These are phyloP conservation scores for Lipomyces lipofer DNA, from an alignment of 805 yeast species.

Conservation along the genomic window DNA sequence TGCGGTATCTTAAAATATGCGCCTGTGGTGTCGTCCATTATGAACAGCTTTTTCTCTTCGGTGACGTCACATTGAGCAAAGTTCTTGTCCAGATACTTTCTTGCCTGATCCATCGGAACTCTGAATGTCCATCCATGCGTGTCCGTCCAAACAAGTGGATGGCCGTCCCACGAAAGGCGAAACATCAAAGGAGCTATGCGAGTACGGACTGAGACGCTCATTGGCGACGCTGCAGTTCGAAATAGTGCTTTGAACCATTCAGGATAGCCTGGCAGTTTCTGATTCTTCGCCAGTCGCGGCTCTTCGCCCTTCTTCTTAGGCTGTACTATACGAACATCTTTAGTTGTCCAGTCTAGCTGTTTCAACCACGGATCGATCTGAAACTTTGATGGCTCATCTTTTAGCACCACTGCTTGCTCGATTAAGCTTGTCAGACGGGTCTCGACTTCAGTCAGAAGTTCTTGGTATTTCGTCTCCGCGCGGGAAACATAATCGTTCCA, in stretches of 20 bases:
- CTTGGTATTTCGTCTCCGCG: slow-evolving; percentile 68
- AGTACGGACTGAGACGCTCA: slow-evolving; percentile 68
- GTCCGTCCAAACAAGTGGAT: slow-evolving; percentile 80
- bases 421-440: slow-evolving; percentile 60
- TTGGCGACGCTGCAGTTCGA: slow-evolving; percentile 43
- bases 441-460: slow-evolving; percentile 58
- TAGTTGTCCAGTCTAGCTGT: slow-evolving; percentile 84
- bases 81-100: slow-evolving; percentile 42
- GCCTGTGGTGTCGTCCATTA: slow-evolving; percentile 38
- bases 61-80: slow-evolving; percentile 36
- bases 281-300: slow-evolving; percentile 51
- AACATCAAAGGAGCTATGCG: slow-evolving; percentile 75
- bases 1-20: slow-evolving; percentile 77
- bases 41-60: slow-evolving; percentile 25
- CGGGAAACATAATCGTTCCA: slow-evolving; percentile 74
- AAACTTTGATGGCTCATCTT: slow-evolving; percentile 41
- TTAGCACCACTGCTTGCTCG: slow-evolving; percentile 53
- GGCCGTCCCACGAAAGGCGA: slow-evolving; percentile 79
- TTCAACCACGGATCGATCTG: slow-evolving; percentile 81
- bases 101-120: slow-evolving; percentile 45
- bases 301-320: slow-evolving; percentile 57
- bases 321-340: slow-evolving; percentile 55
- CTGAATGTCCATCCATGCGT: slow-evolving; percentile 86
- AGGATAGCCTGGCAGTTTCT: slow-evolving; percentile 86
- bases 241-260: slow-evolving; percentile 80